Base-by-base conservation (phyloP, 1,284 basidiomycete species). In the Ustilago vetiveriae region DNA sequence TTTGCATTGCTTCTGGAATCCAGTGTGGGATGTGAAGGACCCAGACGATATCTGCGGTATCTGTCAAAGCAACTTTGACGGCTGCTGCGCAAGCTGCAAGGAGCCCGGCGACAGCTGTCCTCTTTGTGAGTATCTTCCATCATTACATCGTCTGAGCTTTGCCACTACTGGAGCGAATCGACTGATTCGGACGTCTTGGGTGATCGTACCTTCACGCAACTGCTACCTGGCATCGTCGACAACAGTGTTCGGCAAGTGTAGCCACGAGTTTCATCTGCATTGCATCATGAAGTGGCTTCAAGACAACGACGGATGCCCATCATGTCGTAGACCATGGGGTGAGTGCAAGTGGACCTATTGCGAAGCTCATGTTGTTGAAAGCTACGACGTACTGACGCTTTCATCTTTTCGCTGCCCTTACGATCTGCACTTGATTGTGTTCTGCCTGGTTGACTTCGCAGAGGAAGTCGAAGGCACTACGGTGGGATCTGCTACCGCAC, bases 41-140 rank as follows among this genome's bases (percentile, higher is more conserved):
- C 76, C 76, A 17, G 79, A 82, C 48, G 80, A 81, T 32, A 76
- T 82, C 24, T 82, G 80, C 52, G 80, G 80, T 36, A 82, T 82
- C 49, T 82, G 80, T 51, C 80, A 81, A 33, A 79, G 76, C 68
- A 70, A 76, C 60, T 82, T 82, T 62, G 80, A 82, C 40, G 80
- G 76, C 29, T 72, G 73, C 33, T 82, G 80, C 36, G 78, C 75
- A 27, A 74, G 64, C 17, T 82, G 80, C 60, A 73, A 73, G 43
- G 78, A 77, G 35, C 76, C 78, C 0, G 80, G 80, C 21, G 79
- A 81, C 29, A 66, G 65, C 26, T 79, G 77, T 55, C 77, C 77
- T 16, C 47, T 79, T 1, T 24, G 75, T 77, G 57, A 63, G 76
- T 74, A 23, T 17, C 13, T 10, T 11, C 26, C 24, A n/a, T n/a